Percentiles rank a stretch among this genome's conserved stretches.
Conservation (phyloP, 352 stramenopile genomes). For the Pythium phragmiticola region DNA sequence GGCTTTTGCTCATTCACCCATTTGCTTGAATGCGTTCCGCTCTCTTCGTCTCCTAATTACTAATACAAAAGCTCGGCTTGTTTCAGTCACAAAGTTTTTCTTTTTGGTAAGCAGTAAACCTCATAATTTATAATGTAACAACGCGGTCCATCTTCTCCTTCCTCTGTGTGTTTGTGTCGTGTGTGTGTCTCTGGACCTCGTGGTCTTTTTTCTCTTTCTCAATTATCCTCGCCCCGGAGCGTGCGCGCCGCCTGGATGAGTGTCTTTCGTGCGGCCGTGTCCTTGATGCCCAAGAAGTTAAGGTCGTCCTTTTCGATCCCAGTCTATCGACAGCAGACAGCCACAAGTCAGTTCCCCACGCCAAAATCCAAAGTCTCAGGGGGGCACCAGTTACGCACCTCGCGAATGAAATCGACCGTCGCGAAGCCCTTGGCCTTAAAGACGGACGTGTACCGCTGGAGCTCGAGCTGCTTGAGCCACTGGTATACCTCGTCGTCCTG, state of each 20-base stretch:
- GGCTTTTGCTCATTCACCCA: background rate
- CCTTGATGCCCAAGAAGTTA: conserved; percentile 84
- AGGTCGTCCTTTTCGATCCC: conserved; percentile 84
- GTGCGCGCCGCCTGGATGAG: conserved; percentile 58
- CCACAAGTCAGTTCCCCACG: conserved; percentile 3
- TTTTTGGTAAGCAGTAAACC: conserved; percentile 1
- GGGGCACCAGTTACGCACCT: conserved; percentile 37
- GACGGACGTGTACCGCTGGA: conserved; percentile 57
- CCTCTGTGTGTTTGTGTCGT: background rate
- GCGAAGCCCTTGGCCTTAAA: conserved; percentile 80
- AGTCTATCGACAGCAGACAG: conserved; percentile 40
- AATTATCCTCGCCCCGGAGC: conserved; percentile 27
- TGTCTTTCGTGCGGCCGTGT: conserved; percentile 50
- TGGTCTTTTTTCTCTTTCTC: background rate
- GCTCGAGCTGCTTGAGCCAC: conserved; percentile 66
- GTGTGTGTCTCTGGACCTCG: conserved; percentile 1
- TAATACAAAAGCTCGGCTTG: conserved; percentile 16
- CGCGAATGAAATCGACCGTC: conserved; percentile 81
- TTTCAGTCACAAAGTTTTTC: background rate
- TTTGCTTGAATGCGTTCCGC: background rate
- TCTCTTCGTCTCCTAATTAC: conserved; percentile 15
- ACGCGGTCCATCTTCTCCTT: background rate
- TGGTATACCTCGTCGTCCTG: conserved; percentile 64
- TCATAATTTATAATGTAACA: conserved; percentile 32
- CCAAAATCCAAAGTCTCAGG: background rate